Base-by-base conservation (phyloP, 768 basidiomycete species). In the Suillus ampliporus region DNA sequence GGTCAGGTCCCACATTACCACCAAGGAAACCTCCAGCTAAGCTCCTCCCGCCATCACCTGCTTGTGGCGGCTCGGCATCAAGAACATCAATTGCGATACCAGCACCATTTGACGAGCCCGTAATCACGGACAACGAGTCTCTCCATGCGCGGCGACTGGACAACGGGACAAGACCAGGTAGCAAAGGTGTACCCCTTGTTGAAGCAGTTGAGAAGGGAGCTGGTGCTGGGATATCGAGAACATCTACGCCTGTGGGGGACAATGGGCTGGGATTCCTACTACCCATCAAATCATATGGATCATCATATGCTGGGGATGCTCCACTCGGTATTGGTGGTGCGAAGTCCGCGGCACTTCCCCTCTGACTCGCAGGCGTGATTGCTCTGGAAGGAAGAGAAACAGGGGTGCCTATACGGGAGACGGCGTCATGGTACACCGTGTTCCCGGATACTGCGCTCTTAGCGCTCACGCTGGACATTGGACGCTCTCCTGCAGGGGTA, bases 31-130 rank as follows among this genome's bases (percentile, higher is more conserved):
- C 76, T 41, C 80, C 69, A 11, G 86, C 77, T 63, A 91, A 76
- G 13, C 78, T 78, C 62, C 85, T 79, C 91, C 91, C 91, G 5
- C 83, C 78, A 60, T 83, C 84, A 21, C 80, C 81, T 28, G 90
- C 86, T 60, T 71, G 70, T 3, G 91, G 90, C 9, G 91, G 90
- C 26, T 81, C 87, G 38, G 90, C 88, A 64, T 92, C 91, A 17
- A 90, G 76, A 6, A 90, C 70, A 69, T 91, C 89, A 21, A 87
- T 82, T 3, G 81, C 74, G 59, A 87, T 21, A 19, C 72, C 66
- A n/a, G 69, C 76, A 1, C 65, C 74, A 43, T 73, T 66, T 19
- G 67, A 71, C 40, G 73, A 72, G 38, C 75, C 72, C 34, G 69
- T 71, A 43, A 74, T 70, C 23, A 68, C 73, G 58, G 61, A 69